Evolutionary conservation across 2,329 filamentous ascomycete genomes (phyloP), one percentile per base, ranked within the genome.

Genomic region (Claviceps monticola): DNA sequence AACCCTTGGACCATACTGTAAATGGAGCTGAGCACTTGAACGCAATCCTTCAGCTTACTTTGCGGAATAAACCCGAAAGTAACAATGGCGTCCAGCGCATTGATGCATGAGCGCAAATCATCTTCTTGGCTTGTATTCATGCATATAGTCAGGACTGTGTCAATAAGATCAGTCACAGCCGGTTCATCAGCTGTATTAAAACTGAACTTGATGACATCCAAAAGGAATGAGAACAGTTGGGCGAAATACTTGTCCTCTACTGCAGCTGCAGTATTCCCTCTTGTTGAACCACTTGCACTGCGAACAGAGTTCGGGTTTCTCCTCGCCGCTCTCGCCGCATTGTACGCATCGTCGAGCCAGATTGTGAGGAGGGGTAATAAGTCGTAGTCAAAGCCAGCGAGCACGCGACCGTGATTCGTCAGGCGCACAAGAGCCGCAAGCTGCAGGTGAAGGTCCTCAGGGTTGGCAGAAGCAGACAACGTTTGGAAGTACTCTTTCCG

Each of bases 171-270:
- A 49, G 74, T 74, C 19, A 85, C 72, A 46, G 83, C 78, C 36
- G 73, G 66, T 56, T 86, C 82, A 56, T 76, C 75, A 23, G 84
- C 80, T 36, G 80, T 74, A 57, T 82, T 84, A 63, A 82, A 84
- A 62, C 83, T 87, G 71, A 86, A 89, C 62, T 86, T 88, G 68
- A 86, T 80, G 51, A 87, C 73, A 55, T 86, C 80, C 53, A 76
- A 74, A 51, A 84, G 73, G 57, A 82, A 85, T 13, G 71, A 66
- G 60, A 88, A 88, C 2, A 88, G 66, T 47, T 78, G 74, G 2
- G 75, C 69, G 50, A 89, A 70, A 59, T 80, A 82, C 56, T 75
- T 74, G 54, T 84, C 81, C 59, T 83, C 80, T 29, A 69, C 72
- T 3, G 69, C 68, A 5, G 62, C 63, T 21, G 68, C 63, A 7